These are phyloP conservation scores for Penicillium olsonii DNA, from an alignment of 2,329 filamentous ascomycete genomes.

Conservation along the genomic window DNA sequence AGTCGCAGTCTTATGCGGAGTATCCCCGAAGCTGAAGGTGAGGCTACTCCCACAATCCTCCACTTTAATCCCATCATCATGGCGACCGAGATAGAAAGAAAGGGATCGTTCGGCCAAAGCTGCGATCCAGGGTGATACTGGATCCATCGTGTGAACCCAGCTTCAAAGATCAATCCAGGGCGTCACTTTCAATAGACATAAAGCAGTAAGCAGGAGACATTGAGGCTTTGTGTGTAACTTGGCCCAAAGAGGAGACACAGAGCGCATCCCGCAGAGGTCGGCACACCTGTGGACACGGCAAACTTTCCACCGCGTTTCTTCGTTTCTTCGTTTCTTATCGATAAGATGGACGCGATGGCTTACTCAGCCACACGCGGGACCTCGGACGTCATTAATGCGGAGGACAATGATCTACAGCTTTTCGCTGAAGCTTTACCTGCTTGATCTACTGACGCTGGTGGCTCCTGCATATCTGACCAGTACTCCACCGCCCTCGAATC, in stretches of 20 bases:
- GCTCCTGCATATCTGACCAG: not conserved
- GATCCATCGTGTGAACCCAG: conserved; percentile 26
- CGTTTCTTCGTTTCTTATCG: conserved; percentile 9
- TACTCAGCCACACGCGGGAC: conserved; percentile 22
- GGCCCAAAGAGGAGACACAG: not conserved
- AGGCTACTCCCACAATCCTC: conserved; percentile 39
- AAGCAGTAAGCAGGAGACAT: not conserved
- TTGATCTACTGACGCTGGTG: not conserved
- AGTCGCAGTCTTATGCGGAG: conserved; percentile 19
- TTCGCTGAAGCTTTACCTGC: not conserved
- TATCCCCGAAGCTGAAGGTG: conserved; percentile 25
- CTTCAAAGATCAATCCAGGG: not conserved
- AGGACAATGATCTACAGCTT: conserved; percentile 12
- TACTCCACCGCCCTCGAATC: not conserved
- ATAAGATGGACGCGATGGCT: conserved; percentile 13
- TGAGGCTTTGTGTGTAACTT: not conserved
- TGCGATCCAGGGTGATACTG: conserved; percentile 26
- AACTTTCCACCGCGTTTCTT: too few species aligned
- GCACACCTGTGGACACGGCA: too few species aligned
- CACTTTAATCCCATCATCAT: conserved; percentile 13
- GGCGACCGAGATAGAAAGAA: conserved; percentile 18
- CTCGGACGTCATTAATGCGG: conserved; percentile 31
- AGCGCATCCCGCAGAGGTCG: not conserved
- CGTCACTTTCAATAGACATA: not conserved
- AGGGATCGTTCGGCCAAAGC: conserved; percentile 27